Conservation (phyloP, 306 rosid genomes). For the Prunus fruticosa region DNA sequence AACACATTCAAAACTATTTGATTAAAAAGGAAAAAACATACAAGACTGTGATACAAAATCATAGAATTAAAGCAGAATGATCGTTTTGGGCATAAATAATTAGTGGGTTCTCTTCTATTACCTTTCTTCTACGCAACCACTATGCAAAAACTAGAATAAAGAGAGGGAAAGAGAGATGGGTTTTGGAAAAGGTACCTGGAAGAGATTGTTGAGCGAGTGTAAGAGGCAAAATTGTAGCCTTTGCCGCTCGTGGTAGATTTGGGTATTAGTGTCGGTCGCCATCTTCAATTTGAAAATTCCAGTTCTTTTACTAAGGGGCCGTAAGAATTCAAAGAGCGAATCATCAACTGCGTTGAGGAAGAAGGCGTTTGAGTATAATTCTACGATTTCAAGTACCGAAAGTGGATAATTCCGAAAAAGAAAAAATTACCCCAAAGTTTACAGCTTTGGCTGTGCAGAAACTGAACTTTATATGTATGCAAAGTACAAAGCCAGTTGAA, state of each 20-base stretch:
- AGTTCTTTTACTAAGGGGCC: neutral
- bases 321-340: neutral
- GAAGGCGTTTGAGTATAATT: neutral
- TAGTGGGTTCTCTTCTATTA: neutral
- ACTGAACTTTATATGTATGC: neutral
- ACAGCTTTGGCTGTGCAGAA: neutral
- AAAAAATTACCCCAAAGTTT: neutral
- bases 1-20: neutral
- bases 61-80: neutral
- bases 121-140: neutral
- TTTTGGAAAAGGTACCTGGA: conserved; percentile 54
- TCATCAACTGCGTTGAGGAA: neutral
- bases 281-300: conserved; percentile 28
- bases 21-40: neutral
- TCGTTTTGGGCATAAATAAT: neutral
- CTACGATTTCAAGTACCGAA: neutral
- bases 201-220: conserved; percentile 81
- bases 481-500: neutral
- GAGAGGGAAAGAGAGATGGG: neutral
- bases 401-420: neutral
- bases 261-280: conserved; percentile 36
- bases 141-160: neutral
- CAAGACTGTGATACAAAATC: neutral
- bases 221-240: conserved; percentile 80
- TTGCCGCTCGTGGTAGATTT: conserved; percentile 82